Evolutionary conservation across 768 basidiomycete genomes (phyloP), one percentile per base, ranked within the genome.

Genomic region (Lactifluus rugatus): DNA sequence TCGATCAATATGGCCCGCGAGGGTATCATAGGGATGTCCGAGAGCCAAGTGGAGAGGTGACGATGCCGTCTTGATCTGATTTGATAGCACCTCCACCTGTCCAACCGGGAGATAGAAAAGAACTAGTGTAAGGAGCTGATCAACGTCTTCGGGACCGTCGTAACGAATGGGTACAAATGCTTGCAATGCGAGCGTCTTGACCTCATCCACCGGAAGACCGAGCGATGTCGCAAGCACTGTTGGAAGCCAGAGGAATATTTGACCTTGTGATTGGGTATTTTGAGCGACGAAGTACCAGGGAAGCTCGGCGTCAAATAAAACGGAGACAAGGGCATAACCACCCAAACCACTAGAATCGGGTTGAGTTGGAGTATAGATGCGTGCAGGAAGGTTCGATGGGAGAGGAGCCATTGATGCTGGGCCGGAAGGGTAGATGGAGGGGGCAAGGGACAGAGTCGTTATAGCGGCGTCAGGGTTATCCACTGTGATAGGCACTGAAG

Each of bases 211-310:
- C 54, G 56, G n/a, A 19, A 83, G 70, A 25, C 63, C 64, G 26
- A 86, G 73, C 3, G 83, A 75, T 2, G 67, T 65, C 28, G 73
- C 60, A 52, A 87, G 63, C 55, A 84, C 67, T 0, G 66, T 26
- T 1, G 91, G 89, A 54, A 85, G 72, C 66, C 77, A 85, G 13
- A 79, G 81, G 66, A 97, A 89, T 44, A 98, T 76, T 72, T 97
- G 90, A 48, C 78, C 84, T 2, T 81, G 76, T 0, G 87, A 78
- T 54, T 84, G 74, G 8, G 70, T 58, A 58, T 75, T 82, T 14
- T 63, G 62, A 41, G 83, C 80, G 4, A 93, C 87, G 63, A 83
- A 89, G 0, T 64, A 19, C 92, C 92, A 94, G 56, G 77, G 78
- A 58, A 93, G 73, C 1, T 58, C 65, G 4, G 65, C 47, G 54